Evolutionary conservation across 805 yeast genomes (phyloP).

Genomic region (Ogataea trehalophila): DNA sequence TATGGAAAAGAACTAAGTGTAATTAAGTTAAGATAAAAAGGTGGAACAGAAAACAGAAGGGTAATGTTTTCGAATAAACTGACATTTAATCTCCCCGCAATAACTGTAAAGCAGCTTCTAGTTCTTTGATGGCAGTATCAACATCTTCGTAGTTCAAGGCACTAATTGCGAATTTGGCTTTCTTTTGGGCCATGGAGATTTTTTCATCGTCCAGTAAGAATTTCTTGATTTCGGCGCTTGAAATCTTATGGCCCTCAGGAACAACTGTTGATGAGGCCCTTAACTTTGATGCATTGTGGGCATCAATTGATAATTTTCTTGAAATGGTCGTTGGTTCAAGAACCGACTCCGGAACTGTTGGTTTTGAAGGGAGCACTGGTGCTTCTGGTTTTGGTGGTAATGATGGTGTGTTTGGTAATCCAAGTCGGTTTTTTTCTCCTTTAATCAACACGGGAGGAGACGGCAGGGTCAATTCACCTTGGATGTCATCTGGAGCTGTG

Average conservation of each 20-base stretch:
- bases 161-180: conserved; percentile 70
- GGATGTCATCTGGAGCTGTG: conserved; percentile 14
- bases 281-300: neutral
- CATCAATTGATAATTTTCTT: conserved; percentile 1
- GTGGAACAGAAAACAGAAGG: neutral
- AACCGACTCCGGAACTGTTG: neutral
- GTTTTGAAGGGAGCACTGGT: neutral
- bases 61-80: neutral
- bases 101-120: conserved; percentile 48
- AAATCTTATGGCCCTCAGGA: conserved; percentile 6
- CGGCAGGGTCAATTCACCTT: conserved; percentile 25
- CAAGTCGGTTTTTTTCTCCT: conserved; percentile 27
- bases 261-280: neutral
- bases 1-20: neutral
- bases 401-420: conserved; percentile 25
- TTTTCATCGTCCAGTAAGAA: conserved; percentile 53
- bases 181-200: conserved; percentile 58
- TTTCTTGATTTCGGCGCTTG: conserved; percentile 38
- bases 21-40: neutral
- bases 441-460: conserved; percentile 27
- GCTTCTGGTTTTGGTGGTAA: conserved; percentile 9
- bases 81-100: conserved; percentile 22
- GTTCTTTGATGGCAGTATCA: conserved; percentile 60
- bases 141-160: conserved; percentile 76
- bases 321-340: neutral